Conservation (phyloP, 176 grass and related monocot species). For the Oryza officinalis region DNA sequence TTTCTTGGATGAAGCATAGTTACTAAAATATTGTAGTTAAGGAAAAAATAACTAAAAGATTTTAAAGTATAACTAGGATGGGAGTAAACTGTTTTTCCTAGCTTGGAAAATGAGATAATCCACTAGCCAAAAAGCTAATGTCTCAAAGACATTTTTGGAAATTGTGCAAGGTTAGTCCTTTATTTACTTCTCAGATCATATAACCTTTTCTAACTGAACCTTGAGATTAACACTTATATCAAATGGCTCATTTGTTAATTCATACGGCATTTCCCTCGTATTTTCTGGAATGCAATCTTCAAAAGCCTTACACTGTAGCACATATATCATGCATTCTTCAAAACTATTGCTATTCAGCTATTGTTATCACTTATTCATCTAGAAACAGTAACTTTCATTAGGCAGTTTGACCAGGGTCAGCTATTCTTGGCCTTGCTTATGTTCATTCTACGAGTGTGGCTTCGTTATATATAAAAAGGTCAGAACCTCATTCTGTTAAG, state of each 20-base stretch:
- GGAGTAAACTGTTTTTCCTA: constrained; percentile 13
- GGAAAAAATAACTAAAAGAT: not conserved
- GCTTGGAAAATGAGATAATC: constrained; percentile 26
- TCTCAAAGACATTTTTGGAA: constrained; percentile 11
- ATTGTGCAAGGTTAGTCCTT: not conserved
- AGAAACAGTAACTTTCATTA: constrained; percentile 14
- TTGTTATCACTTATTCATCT: not conserved
- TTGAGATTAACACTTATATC: not conserved
- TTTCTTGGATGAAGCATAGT: not conserved
- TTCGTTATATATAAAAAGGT: too few relatives aligned
- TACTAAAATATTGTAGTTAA: not conserved
- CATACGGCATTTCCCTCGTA: not conserved
- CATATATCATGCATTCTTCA: not conserved
- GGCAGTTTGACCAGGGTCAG: not conserved
- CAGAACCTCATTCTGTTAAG: too few relatives aligned
- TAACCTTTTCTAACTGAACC: not conserved
- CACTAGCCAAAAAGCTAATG: not conserved
- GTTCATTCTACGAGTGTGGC: too few relatives aligned
- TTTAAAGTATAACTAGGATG: constrained; percentile 24
- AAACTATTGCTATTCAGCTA: not conserved
- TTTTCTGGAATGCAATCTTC: constrained; percentile 15
- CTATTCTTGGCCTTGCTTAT: not conserved
- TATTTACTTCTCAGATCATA: not conserved
- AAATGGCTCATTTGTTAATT: not conserved
- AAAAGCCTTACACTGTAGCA: not conserved